A percentile compares a stretch with the other conserved stretches of the same genome.
These are phyloP conservation scores for Ophiostoma novo-ulmi DNA, from an alignment of 2,329 filamentous ascomycete genomes.

Conservation along the genomic window DNA sequence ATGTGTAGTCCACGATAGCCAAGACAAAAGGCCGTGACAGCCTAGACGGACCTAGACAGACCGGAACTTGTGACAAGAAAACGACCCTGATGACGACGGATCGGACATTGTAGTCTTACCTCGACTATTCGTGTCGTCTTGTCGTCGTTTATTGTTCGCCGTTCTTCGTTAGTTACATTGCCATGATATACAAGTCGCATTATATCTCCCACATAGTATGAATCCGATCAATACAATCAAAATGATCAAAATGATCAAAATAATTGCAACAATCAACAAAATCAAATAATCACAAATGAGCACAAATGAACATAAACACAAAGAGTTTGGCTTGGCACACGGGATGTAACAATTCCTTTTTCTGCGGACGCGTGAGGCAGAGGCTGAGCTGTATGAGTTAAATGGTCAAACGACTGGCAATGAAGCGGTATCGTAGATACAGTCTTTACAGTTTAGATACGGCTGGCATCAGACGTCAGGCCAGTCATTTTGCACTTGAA, in stretches of 20 bases:
- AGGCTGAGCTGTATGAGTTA: constrained; percentile 18
- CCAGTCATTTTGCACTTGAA: not conserved
- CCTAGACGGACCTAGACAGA: not conserved
- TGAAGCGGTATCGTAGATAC: constrained; percentile 6
- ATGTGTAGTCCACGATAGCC: not conserved
- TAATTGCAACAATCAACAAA: not conserved
- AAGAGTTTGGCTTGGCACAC: constrained; percentile 20
- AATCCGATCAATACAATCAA: too few relatives aligned
- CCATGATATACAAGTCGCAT: too few relatives aligned
- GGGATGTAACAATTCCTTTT: constrained; percentile 25
- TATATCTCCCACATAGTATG: too few relatives aligned
- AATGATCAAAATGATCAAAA: not conserved
- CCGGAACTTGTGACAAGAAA: not conserved
- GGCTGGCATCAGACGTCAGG: not conserved
- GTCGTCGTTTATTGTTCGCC: not conserved
- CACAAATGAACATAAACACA: not conserved
- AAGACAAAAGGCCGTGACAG: not conserved
- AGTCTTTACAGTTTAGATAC: not conserved
- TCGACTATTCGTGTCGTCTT: too few relatives aligned
- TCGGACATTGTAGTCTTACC: not conserved
- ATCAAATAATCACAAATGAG: not conserved
- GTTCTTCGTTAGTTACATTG: too few relatives aligned
- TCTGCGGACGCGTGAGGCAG: constrained; percentile 11
- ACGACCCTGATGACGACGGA: not conserved
- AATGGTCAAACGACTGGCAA: not conserved